A percentile compares a stretch with the other conserved stretches of the same genome.
These are phyloP conservation scores for Pseudocercospora pini-densiflorae DNA, from an alignment of 2,329 filamentous ascomycete species.

Conservation along the genomic window DNA sequence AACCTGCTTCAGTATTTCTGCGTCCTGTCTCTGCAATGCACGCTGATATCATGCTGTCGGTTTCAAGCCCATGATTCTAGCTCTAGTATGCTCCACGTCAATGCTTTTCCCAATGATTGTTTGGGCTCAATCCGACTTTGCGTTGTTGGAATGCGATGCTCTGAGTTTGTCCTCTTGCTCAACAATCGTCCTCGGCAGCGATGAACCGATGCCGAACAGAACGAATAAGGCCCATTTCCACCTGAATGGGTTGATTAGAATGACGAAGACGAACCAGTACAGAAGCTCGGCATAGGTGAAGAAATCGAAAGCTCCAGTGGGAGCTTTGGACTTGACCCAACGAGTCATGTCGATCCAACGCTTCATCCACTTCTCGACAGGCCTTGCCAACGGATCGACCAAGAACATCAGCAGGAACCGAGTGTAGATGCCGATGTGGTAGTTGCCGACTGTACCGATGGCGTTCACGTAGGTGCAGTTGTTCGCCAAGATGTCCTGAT, in stretches of 20 bases:
- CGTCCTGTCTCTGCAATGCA: background rate
- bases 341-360: conserved; percentile 86
- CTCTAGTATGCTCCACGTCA: background rate
- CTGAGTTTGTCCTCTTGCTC: conserved; percentile 66
- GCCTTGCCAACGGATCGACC: conserved; percentile 75
- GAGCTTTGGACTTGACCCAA: conserved; percentile 69
- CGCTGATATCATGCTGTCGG: background rate
- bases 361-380: conserved; percentile 75
- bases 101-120: too few species aligned
- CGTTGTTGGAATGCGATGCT: conserved; percentile 39
- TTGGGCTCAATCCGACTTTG: background rate
- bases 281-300: conserved; percentile 85
- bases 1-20: background rate
- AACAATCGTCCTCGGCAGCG: conserved; percentile 69
- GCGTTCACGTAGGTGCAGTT: conserved; percentile 83
- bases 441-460: conserved; percentile 83
- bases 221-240: conserved; percentile 92
- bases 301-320: conserved; percentile 81
- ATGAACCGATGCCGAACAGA: conserved; percentile 73
- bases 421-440: conserved; percentile 89
- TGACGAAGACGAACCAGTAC: conserved; percentile 84
- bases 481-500: conserved; percentile 76
- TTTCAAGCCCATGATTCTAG: background rate
- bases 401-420: conserved; percentile 86
- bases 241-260: conserved; percentile 79